phyloP scores from a whole-genome alignment of 1,284 basidiomycete genomes.

The Ustilago bromivora region DNA sequence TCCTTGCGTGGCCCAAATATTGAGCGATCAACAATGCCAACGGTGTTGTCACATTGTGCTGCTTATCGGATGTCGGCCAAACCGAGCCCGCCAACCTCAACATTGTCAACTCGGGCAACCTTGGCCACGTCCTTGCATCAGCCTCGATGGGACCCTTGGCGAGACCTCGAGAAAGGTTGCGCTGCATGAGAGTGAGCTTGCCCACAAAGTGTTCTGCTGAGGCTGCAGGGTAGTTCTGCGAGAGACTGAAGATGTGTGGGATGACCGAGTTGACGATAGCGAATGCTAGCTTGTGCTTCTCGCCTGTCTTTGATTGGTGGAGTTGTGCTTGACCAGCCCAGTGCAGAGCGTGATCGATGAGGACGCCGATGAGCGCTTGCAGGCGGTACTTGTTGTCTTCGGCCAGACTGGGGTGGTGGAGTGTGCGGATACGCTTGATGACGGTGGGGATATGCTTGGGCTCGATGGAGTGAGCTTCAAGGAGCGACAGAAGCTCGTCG shows the following conservation, averaged over 20 bases:
- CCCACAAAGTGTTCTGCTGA: slow-evolving; percentile 83
- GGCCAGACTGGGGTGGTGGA: slow-evolving; percentile 90
- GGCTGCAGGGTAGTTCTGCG: slow-evolving; percentile 83
- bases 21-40: slow-evolving; percentile 88
- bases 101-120: slow-evolving; percentile 82
- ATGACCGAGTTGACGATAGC: slow-evolving; percentile 77
- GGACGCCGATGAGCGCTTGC: slow-evolving; percentile 77
- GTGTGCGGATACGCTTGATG: slow-evolving; percentile 87
- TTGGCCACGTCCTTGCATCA: slow-evolving; percentile 87
- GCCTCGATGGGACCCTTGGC: slow-evolving; percentile 77
- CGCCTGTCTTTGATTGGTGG: slow-evolving; percentile 21
- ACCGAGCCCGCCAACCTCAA: slow-evolving; percentile 82
- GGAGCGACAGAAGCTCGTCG: slow-evolving; percentile 86
- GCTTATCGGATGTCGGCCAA: slow-evolving; percentile 95
- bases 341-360: slow-evolving; percentile 92
- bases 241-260: slow-evolving; percentile 85
- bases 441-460: slow-evolving; percentile 80
- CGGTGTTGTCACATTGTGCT: slow-evolving; percentile 88
- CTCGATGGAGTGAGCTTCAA: slow-evolving; percentile 75
- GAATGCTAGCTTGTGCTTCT: slow-evolving; percentile 76
- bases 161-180: slow-evolving; percentile 88
- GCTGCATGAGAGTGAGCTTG: slow-evolving; percentile 91
- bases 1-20: slow-evolving; percentile 86
- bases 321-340: slow-evolving; percentile 45
- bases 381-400: slow-evolving; percentile 89